Conservation (phyloP, 1,139 yeast genomes). For the Pichia sp. region DNA sequence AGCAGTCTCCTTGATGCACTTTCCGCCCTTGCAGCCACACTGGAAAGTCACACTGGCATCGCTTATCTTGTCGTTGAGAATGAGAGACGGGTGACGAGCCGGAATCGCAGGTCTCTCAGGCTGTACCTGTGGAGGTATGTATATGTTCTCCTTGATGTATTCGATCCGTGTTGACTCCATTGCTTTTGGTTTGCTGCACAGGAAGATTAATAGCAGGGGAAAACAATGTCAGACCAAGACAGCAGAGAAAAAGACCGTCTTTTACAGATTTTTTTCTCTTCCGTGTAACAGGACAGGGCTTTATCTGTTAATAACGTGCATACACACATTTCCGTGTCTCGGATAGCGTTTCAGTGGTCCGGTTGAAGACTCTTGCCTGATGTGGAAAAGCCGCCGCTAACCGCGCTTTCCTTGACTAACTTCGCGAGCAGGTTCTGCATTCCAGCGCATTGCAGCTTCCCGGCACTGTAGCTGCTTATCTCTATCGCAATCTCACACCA, state of each 20-base stretch:
- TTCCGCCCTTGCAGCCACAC: constrained; percentile 46
- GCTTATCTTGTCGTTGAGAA: constrained; percentile 41
- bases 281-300: not conserved
- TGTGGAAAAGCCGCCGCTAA: not conserved
- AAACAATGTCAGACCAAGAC: not conserved
- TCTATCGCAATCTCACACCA: constrained; percentile 9
- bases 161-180: constrained; percentile 42
- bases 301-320: not conserved
- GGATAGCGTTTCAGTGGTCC: not conserved
- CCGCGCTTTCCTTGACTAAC: constrained; percentile 3
- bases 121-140: constrained; percentile 38
- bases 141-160: constrained; percentile 39
- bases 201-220: not conserved
- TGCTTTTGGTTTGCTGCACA: not conserved
- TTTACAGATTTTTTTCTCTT: not conserved
- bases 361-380: not conserved
- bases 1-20: constrained; percentile 44
- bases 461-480: not conserved
- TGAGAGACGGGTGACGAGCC: constrained; percentile 44
- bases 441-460: not conserved
- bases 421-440: constrained; percentile 1
- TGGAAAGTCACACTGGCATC: constrained; percentile 42
- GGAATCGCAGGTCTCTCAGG: constrained; percentile 35
- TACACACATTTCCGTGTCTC: too few relatives aligned
- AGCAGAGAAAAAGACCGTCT: not conserved